Evolutionary conservation across 176 grass and related monocot species (phyloP), one percentile per base, ranked within the genome.

Genomic region (Cenchrus fungigraminus): DNA sequence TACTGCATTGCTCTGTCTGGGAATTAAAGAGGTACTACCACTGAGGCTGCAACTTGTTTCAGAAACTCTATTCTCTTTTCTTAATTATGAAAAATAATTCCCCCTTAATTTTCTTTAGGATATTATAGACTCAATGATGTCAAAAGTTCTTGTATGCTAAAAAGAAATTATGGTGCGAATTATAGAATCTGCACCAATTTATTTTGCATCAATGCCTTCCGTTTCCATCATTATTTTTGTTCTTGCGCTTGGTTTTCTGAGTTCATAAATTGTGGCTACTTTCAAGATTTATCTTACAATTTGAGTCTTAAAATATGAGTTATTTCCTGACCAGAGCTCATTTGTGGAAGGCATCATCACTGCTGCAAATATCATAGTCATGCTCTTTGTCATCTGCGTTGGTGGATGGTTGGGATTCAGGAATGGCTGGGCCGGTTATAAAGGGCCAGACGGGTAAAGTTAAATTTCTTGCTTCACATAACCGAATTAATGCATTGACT

Each of bases 361-460:
- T 53, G 69, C 73, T 81, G 85, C 87, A 89, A 98, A 98, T 92
- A 76, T 95, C 14, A 65, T 44, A 79, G 82, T 98, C 55, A 94
- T 95, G 93, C 43, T 98, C 62, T 95, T 92, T 86, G 84, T 98
- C 56, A 89, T 98, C 52, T 87, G 87, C 29, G 96, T 81, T 65
- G 96, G 96, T 81, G 89, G 91, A 87, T 98, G 92, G 89, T 73
- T 98, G 92, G 96, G 87, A 79, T 92, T 95, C 78, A 86, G 74
- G 81, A 95, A 90, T 89, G 93, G 91, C 49, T 95, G 91, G 93
- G 67, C 62, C 14, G 96, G 96, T 43, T 95, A 95, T 88, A 85
- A 87, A 63, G 78, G 86, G 71, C 31, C 78, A 50, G 84, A 83
- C 77, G 91, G 96, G 96, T 98, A 94, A 88, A 82, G 68, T 50